These are phyloP conservation scores for Blastocystis sp. DNA, from an alignment of 352 stramenopile genomes.

Conservation along the genomic window DNA sequence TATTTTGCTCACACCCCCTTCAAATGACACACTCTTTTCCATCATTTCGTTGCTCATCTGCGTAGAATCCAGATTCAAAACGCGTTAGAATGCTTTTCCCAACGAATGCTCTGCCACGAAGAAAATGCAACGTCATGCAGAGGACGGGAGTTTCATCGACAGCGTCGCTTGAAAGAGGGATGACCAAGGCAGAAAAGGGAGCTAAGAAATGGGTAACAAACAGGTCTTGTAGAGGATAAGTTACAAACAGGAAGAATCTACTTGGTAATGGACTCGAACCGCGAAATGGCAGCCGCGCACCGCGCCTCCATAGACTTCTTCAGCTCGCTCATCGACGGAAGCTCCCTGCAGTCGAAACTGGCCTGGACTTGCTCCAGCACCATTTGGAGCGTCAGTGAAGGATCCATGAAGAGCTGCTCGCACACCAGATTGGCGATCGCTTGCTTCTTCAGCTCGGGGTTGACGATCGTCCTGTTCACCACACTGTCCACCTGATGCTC, in stretches of 20 bases:
- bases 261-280: neutral
- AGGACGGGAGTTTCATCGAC: neutral
- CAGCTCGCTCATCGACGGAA: neutral
- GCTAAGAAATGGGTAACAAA: neutral
- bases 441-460: neutral
- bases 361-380: neutral
- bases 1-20: neutral
- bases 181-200: neutral
- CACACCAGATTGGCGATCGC: neutral
- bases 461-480: neutral
- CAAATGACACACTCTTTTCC: neutral
- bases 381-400: neutral
- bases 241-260: neutral
- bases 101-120: neutral
- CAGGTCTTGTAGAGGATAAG: neutral
- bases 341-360: neutral
- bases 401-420: neutral
- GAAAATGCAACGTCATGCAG: neutral
- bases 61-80: neutral
- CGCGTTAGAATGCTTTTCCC: neutral
- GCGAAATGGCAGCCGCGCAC: neutral
- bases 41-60: slow-evolving; percentile 1
- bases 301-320: neutral
- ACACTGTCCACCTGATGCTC: too few relatives aligned
- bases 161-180: too few relatives aligned